phyloP scores from a whole-genome alignment of 192 early-diverging fungal species.

The Allomyces macrogynus region DNA sequence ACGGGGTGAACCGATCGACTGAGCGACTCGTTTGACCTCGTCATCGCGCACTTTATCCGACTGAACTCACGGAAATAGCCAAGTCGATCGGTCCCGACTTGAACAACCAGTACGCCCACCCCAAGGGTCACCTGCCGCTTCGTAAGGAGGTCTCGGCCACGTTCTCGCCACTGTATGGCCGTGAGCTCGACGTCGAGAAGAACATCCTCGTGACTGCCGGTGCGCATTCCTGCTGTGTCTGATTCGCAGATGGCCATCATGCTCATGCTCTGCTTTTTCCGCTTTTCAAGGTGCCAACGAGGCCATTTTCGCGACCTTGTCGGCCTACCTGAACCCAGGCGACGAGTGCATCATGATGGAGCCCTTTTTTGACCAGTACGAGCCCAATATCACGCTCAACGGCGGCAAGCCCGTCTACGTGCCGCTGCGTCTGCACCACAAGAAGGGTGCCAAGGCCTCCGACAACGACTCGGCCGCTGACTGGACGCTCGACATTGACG shows the following conservation, averaged over 20 bases:
- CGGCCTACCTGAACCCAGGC: slow-evolving; percentile 47
- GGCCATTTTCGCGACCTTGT: slow-evolving; percentile 60
- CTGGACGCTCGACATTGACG: slow-evolving; percentile 71
- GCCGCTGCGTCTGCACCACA: slow-evolving; percentile 38
- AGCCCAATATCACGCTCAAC: slow-evolving; percentile 62
- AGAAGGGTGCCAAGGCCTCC: slow-evolving; percentile 13
- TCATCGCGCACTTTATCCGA: too few relatives aligned
- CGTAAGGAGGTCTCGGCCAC: slow-evolving; percentile 53
- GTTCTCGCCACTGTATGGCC: slow-evolving; percentile 47
- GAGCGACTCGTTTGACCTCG: too few relatives aligned
- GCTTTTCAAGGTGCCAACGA: slow-evolving; percentile 25
- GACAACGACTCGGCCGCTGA: slow-evolving; percentile 46
- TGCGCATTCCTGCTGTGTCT: slow-evolving; percentile 25
- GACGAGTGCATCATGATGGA: slow-evolving; percentile 85
- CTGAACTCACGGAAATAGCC: slow-evolving; percentile 1
- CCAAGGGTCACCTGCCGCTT: slow-evolving; percentile 38
- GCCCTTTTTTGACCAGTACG: slow-evolving; percentile 89
- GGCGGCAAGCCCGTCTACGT: slow-evolving; percentile 74
- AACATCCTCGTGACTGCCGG: slow-evolving; percentile 82
- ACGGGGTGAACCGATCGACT: too few relatives aligned
- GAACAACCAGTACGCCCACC: slow-evolving; percentile 73
- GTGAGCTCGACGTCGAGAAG: slow-evolving; percentile 45
- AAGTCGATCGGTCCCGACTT: slow-evolving; percentile 38
- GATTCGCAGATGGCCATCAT: slow-evolving; percentile 1
- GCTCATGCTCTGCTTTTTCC: background rate